These are phyloP conservation scores for Lunasporangiospora selenospora DNA, from an alignment of 192 early-diverging fungal genomes.

Conservation along the genomic window DNA sequence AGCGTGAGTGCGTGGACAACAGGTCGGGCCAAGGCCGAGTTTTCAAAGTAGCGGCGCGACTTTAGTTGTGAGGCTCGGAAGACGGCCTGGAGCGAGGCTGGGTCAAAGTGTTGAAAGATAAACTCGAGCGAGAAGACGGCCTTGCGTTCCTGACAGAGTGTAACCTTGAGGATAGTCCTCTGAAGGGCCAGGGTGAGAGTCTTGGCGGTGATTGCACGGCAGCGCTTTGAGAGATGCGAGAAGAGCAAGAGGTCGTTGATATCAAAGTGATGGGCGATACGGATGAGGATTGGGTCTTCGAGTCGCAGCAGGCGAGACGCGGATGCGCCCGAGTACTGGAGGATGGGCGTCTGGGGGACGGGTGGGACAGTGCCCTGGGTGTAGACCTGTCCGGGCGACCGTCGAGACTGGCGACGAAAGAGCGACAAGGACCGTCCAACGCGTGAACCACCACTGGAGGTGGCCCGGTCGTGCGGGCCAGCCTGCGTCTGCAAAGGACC, in stretches of 20 bases:
- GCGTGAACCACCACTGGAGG: conserved; percentile 1
- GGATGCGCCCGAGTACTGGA: conserved; percentile 33
- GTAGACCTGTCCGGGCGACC: conserved; percentile 25
- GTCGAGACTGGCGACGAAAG: conserved; percentile 31
- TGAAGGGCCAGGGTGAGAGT: conserved; percentile 36
- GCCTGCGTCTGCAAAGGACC: too few relatives aligned
- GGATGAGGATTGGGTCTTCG: conserved; percentile 40
- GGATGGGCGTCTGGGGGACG: conserved; percentile 36
- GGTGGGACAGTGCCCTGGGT: conserved; percentile 41
- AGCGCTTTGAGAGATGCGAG: conserved; percentile 42
- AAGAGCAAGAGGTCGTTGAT: conserved; percentile 24
- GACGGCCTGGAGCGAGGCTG: conserved; percentile 39
- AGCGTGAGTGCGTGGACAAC: conserved; percentile 41
- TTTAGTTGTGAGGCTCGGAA: conserved; percentile 43
- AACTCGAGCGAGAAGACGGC: conserved; percentile 48
- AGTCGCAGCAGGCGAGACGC: conserved; percentile 32
- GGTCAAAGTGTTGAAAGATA: conserved; percentile 47
- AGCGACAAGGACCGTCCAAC: conserved; percentile 34
- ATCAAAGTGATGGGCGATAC: conserved; percentile 27
- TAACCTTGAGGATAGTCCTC: conserved; percentile 42
- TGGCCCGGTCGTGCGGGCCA: too few relatives aligned
- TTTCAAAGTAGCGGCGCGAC: conserved; percentile 45
- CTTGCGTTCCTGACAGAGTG: conserved; percentile 47
- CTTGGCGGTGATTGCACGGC: conserved; percentile 42
- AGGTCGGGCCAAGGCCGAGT: conserved; percentile 40